A percentile compares a stretch with the other conserved stretches of the same genome.
These are phyloP conservation scores for Neurospora sp. DNA, from an alignment of 2,329 filamentous ascomycete species.

Conservation along the genomic window DNA sequence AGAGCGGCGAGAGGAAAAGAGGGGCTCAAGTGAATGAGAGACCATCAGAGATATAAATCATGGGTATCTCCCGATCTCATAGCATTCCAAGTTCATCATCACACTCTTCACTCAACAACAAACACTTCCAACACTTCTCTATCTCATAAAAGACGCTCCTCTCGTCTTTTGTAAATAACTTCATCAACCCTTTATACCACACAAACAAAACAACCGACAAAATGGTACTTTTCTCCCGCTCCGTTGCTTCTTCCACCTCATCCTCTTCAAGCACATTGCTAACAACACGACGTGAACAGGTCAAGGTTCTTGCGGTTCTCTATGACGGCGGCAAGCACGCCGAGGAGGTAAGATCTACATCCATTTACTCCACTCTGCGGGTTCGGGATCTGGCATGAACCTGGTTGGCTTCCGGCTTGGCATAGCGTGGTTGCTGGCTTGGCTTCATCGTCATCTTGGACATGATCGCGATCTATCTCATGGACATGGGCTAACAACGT, in stretches of 20 bases:
- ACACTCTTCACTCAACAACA: neutral
- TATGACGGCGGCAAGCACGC: constrained; percentile 91
- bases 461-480: neutral
- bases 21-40: neutral
- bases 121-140: neutral
- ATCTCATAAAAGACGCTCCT: neutral
- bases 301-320: constrained; percentile 88
- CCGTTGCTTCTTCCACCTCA: neutral
- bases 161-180: neutral
- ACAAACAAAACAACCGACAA: neutral
- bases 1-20: neutral
- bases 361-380: constrained; percentile 2
- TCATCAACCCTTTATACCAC: neutral
- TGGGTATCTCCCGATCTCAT: neutral
- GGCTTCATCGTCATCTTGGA: neutral
- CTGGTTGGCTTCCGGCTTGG: neutral
- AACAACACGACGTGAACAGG: constrained; percentile 51
- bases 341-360: constrained; percentile 53
- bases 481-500: neutral
- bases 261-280: constrained; percentile 21
- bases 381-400: neutral
- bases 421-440: neutral
- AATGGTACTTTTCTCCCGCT: neutral
- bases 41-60: neutral
- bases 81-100: neutral